These are phyloP conservation scores for Conringia planisiliqua DNA, from an alignment of 345 rosid species.

Conservation along the genomic window DNA sequence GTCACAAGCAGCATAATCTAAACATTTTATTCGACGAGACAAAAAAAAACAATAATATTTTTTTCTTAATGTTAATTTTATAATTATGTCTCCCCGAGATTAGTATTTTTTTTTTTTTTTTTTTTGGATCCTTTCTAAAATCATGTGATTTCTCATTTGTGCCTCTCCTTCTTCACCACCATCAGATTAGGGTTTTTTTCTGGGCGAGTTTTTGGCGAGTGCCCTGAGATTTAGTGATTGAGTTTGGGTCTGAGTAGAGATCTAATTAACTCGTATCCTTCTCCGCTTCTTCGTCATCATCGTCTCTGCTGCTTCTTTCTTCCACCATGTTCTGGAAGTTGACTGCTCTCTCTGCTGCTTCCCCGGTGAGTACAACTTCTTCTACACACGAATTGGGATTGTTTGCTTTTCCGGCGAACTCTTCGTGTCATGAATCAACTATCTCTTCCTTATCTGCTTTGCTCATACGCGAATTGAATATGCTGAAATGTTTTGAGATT, in stretches of 20 bases:
- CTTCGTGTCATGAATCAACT: neutral
- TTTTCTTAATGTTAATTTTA: neutral
- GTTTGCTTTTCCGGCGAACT: neutral
- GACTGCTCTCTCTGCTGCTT: conserved; percentile 79
- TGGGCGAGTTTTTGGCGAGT: neutral
- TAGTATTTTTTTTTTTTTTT: conserved; percentile 10
- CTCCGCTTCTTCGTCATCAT: conserved; percentile 1
- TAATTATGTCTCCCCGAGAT: conserved; percentile 3
- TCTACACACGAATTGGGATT: conserved; percentile 10
- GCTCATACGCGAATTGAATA: neutral
- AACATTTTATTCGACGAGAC: neutral
- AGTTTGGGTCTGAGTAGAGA: conserved; percentile 25
- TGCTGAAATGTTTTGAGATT: conserved; percentile 20
- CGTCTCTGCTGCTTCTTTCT: neutral
- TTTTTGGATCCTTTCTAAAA: conserved; percentile 24
- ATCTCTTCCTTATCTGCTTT: neutral
- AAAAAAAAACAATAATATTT: neutral
- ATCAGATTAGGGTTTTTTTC: conserved; percentile 33
- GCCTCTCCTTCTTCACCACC: conserved; percentile 23
- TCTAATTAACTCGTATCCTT: conserved; percentile 34
- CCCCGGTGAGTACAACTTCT: conserved; percentile 59
- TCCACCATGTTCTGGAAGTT: conserved; percentile 94
- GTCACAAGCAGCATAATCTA: neutral
- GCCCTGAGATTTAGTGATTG: conserved; percentile 18
- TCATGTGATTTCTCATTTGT: conserved; percentile 30